Conservation (phyloP, 2,329 filamentous ascomycete genomes). For the Pyricularia sp. region DNA sequence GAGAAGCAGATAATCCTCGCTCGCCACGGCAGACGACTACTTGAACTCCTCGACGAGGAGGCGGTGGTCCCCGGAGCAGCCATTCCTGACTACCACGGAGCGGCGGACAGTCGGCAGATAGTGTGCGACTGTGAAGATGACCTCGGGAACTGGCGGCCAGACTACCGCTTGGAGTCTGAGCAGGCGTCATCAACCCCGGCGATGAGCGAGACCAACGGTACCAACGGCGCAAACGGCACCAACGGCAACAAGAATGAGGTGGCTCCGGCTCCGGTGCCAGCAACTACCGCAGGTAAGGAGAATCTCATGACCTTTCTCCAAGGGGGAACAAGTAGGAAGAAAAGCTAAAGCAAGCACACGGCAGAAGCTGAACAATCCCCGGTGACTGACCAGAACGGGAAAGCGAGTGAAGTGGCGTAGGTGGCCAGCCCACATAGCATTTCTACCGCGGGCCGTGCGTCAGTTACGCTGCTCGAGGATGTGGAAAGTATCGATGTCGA, state of each 20-base stretch:
- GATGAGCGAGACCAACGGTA: not conserved
- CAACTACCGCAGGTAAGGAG: not conserved
- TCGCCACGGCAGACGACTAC: conserved; percentile 72
- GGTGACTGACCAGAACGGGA: not conserved
- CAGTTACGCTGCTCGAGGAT: not conserved
- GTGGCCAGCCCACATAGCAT: not conserved
- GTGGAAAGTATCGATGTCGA: not conserved
- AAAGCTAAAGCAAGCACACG: not conserved
- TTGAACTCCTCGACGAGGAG: conserved; percentile 78
- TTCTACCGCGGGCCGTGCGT: not conserved
- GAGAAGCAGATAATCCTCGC: conserved; percentile 96
- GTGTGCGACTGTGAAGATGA: conserved; percentile 89
- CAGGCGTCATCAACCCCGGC: conserved; percentile 6
- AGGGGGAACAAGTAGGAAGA: not conserved
- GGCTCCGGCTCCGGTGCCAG: not conserved
- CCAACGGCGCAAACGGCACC: not conserved
- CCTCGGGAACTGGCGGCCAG: conserved; percentile 58
- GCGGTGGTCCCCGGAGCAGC: conserved; percentile 79
- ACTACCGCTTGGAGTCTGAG: conserved; percentile 17
- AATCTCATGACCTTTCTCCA: not conserved
- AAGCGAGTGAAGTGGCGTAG: not conserved
- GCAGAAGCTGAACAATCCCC: not conserved
- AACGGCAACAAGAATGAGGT: not conserved
- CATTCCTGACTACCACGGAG: conserved; percentile 53
- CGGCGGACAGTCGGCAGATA: conserved; percentile 62